Base-by-base conservation (phyloP, 345 rosid species). In the Citrus australasica region DNA sequence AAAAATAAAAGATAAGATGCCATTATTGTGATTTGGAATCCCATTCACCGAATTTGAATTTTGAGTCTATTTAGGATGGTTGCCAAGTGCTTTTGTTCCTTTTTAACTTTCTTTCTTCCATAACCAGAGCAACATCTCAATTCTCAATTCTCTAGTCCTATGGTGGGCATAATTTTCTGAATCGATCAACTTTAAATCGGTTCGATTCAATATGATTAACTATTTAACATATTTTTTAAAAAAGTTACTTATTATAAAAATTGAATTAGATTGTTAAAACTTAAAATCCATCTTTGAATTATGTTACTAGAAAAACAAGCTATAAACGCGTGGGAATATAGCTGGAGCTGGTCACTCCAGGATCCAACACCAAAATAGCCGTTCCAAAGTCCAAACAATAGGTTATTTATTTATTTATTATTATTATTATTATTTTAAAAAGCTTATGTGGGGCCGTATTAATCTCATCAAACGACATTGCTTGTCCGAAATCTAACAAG, bases 401-500 rank as follows among this genome's bases (percentile, higher is more conserved):
- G 22, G 22, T 19, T 40, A 40, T 40, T 38, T 38, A 38, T 38
- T 38, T 35, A 35, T 35, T 33, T 33, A 5, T 5, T 32, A 32
- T 32, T 32, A 37, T 37, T 37, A 37, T 35, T 35, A 35, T 6
- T 35, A 5, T 37, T 37, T 37, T 6, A 38, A 8, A 1, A 28
- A 14, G 14, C 22, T 67, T 67, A n/a, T 0, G 38, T 22, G 78
- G 78, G 78, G 5, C 78, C 33, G 22, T 3, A 48, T 22, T 6
- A 48, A 19, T 21, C 19, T 48, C 30, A 30, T 63, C 46, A 21
- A 30, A 13, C 32, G n/a, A 63, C n/a, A 75, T 46, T 14, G 32
- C 61, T 63, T 48, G 78, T 64, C 71, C 13, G 78, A 75, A 46
- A 75, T 75, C 62, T 63, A 9, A 2, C 8, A 3, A 46, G 61